Conservation (phyloP, 768 basidiomycete species). For the Leccinum uliginosum region DNA sequence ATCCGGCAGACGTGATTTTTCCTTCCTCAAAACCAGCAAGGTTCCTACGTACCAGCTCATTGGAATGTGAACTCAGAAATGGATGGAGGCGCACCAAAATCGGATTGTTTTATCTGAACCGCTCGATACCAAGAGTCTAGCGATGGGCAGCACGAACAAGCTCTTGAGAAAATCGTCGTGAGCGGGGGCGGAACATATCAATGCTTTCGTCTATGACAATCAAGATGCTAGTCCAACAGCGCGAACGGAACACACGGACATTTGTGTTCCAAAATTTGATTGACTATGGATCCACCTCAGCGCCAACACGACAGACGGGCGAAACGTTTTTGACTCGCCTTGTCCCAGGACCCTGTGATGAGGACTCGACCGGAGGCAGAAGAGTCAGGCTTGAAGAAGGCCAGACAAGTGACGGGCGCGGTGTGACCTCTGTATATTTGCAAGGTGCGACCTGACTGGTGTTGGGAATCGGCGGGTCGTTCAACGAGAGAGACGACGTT, state of each 20-base stretch:
- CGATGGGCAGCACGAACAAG: conserved; percentile 63
- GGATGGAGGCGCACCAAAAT: conserved; percentile 60
- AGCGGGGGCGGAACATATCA: conserved; percentile 67
- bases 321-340: conserved; percentile 36
- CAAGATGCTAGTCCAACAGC: neutral
- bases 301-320: neutral
- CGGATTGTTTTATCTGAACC: conserved; percentile 87
- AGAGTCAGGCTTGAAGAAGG: conserved; percentile 49
- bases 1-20: conserved; percentile 51
- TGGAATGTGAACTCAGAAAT: neutral
- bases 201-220: conserved; percentile 55
- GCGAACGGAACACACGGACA: conserved; percentile 37
- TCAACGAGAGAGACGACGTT: conserved; percentile 3
- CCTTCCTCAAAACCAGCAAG: conserved; percentile 42
- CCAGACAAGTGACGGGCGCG: conserved; percentile 83
- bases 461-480: conserved; percentile 9
- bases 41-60: conserved; percentile 48
- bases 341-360: conserved; percentile 95
- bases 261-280: conserved; percentile 83
- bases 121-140: conserved; percentile 72
- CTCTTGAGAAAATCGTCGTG: conserved; percentile 92
- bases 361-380: conserved; percentile 48
- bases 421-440: conserved; percentile 79
- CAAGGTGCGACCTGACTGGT: conserved; percentile 74
- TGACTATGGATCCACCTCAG: conserved; percentile 44